Conservation (phyloP, 208 protist genomes). For the Blastocrithidia nonstop region DNA sequence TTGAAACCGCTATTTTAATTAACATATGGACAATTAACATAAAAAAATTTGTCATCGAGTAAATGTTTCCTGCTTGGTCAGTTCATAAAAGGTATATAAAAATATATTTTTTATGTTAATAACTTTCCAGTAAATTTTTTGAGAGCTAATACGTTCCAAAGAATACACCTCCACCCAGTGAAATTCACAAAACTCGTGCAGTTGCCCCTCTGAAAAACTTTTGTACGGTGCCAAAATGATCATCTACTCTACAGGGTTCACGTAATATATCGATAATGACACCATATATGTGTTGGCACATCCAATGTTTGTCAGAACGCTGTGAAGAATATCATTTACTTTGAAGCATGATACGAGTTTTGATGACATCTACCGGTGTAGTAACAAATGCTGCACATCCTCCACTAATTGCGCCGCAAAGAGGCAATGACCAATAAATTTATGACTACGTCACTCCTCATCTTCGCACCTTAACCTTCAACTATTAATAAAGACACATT, state of each 20-base stretch:
- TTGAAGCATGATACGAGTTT: constrained; percentile 89
- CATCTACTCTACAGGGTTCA: constrained; percentile 32
- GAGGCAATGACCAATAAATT: constrained; percentile 17
- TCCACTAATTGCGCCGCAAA: constrained; percentile 75
- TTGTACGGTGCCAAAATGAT: constrained; percentile 56
- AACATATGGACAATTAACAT: no score
- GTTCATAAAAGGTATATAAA: no score
- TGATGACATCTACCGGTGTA: constrained; percentile 85
- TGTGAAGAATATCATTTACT: no score
- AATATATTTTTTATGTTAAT: no score
- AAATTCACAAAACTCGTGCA: constrained; percentile 84
- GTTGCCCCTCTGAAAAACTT: constrained; percentile 72
- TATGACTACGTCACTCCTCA: constrained; percentile 15
- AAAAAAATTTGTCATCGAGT: no score
- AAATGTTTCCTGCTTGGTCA: no score
- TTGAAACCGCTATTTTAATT: no score
- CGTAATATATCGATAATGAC: constrained; percentile 25
- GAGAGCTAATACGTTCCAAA: constrained; percentile 82
- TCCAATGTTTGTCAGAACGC: no score
- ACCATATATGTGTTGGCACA: no score
- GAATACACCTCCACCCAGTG: constrained; percentile 81
- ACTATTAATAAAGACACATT: constrained; percentile 82
- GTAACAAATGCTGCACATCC: constrained; percentile 76
- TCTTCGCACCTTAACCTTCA: constrained; percentile 30
- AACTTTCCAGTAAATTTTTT: no score